These are phyloP conservation scores for Tephrocybe sp. DNA, from an alignment of 768 basidiomycete species.

Conservation along the genomic window DNA sequence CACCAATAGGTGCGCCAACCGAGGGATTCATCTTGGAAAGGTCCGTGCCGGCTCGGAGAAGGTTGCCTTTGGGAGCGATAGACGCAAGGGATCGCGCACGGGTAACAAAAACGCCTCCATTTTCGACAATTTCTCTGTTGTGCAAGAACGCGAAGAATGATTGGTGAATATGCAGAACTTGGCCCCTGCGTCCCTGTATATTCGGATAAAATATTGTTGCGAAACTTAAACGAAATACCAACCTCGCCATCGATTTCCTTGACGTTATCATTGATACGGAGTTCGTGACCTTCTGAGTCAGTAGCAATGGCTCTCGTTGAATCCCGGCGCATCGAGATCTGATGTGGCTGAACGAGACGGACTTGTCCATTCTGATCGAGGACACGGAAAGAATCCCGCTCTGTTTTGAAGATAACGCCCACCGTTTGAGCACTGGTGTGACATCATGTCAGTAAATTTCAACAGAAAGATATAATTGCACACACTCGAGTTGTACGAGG, in stretches of 20 bases:
- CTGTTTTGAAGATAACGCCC: slow-evolving; percentile 96
- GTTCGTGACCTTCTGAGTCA: slow-evolving; percentile 84
- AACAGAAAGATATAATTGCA: slow-evolving; percentile 13
- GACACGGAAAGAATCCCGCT: slow-evolving; percentile 93
- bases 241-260: slow-evolving; percentile 91
- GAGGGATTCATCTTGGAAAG: slow-evolving; percentile 92
- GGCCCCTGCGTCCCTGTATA: slow-evolving; percentile 77
- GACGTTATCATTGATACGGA: slow-evolving; percentile 86
- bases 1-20: slow-evolving; percentile 58
- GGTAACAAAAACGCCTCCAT: slow-evolving; percentile 93
- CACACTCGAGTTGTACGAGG: slow-evolving; percentile 93
- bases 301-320: slow-evolving; percentile 81
- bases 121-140: slow-evolving; percentile 86
- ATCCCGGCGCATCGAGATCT: slow-evolving; percentile 89
- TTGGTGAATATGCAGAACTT: slow-evolving; percentile 90
- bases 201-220: slow-evolving; percentile 5
- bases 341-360: slow-evolving; percentile 87
- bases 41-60: slow-evolving; percentile 66
- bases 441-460: slow-evolving; percentile 14
- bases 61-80: slow-evolving; percentile 79
- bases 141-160: slow-evolving; percentile 93
- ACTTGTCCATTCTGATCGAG: slow-evolving; percentile 92
- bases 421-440: slow-evolving; percentile 88
- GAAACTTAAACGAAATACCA: slow-evolving; percentile 19
- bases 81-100: slow-evolving; percentile 81